Evolutionary conservation across 495 filamentous ascomycete genomes (phyloP).

Genomic region (Sphaerosporella brunnea): DNA sequence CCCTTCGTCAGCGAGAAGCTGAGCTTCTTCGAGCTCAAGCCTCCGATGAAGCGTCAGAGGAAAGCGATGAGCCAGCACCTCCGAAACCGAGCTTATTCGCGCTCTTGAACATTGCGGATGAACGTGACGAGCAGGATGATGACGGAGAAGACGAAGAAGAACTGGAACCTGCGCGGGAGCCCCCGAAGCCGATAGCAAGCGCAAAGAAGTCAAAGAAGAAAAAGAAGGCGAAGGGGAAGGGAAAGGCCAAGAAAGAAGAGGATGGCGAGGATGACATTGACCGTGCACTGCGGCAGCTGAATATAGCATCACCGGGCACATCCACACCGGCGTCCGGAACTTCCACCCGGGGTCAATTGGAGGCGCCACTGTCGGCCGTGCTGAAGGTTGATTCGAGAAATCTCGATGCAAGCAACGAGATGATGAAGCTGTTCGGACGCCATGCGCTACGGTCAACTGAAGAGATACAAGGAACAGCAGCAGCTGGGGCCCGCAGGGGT

Average conservation of each 20-base stretch:
- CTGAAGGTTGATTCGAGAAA: constrained; percentile 58
- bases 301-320: constrained; percentile 22
- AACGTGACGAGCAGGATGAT: constrained; percentile 34
- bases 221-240: constrained; percentile 49
- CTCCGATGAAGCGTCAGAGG: constrained; percentile 23
- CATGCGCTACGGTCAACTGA: constrained; percentile 50
- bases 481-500: constrained; percentile 33
- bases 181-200: constrained; percentile 28
- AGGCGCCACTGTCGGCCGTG: constrained; percentile 35
- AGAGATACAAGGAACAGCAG: constrained; percentile 31
- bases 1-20: constrained; percentile 20
- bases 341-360: constrained; percentile 21
- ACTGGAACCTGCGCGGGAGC: constrained; percentile 28
- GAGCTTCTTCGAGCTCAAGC: constrained; percentile 3
- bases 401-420: constrained; percentile 79
- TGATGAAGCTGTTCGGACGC: constrained; percentile 80
- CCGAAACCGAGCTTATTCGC: constrained; percentile 27
- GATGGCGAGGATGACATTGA: constrained; percentile 63
- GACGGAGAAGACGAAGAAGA: constrained; percentile 16
- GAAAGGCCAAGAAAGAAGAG: constrained; percentile 19
- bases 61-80: constrained; percentile 15
- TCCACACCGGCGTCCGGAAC: constrained; percentile 6
- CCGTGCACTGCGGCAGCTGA: constrained; percentile 49
- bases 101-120: constrained; percentile 30
- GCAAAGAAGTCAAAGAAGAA: constrained; percentile 35